phyloP scores from a whole-genome alignment of 495 filamentous ascomycete species.

The Cryomyces minteri region DNA sequence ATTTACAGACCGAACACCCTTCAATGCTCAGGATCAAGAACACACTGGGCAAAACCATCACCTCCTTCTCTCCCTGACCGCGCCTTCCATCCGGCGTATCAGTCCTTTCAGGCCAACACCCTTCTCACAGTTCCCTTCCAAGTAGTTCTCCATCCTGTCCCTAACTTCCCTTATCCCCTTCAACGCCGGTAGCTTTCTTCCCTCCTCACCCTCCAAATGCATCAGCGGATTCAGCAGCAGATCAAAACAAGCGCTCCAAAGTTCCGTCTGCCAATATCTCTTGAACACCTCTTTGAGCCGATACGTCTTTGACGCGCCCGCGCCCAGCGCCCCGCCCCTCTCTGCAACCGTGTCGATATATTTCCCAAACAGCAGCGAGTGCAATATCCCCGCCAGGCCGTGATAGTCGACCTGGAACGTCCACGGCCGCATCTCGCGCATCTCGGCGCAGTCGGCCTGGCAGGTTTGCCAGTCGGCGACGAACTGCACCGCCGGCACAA shows the following conservation, averaged over 20 bases:
- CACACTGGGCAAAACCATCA: constrained; percentile 4
- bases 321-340: constrained; percentile 18
- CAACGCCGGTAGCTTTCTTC: constrained; percentile 42
- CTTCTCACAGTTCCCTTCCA: constrained; percentile 66
- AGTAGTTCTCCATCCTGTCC: constrained; percentile 69
- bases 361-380: constrained; percentile 76
- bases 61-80: constrained; percentile 42
- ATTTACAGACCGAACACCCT: no score
- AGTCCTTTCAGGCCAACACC: constrained; percentile 44
- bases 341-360: constrained; percentile 66
- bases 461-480: constrained; percentile 85
- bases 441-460: constrained; percentile 78
- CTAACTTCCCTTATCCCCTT: constrained; percentile 45
- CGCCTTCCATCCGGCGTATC: constrained; percentile 44
- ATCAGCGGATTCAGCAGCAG: constrained; percentile 63
- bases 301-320: constrained; percentile 42
- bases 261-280: constrained; percentile 84
- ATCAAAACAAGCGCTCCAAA: constrained; percentile 76
- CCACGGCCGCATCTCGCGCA: constrained; percentile 82
- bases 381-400: constrained; percentile 71
- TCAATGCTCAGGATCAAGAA: background rate
- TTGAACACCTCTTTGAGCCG: constrained; percentile 62
- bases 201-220: constrained; percentile 41
- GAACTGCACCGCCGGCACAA: constrained; percentile 62
- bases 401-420: constrained; percentile 94